Evolutionary conservation across 257 asterid species (phyloP).

Genomic region (Nicotiana tomentosiformis): DNA sequence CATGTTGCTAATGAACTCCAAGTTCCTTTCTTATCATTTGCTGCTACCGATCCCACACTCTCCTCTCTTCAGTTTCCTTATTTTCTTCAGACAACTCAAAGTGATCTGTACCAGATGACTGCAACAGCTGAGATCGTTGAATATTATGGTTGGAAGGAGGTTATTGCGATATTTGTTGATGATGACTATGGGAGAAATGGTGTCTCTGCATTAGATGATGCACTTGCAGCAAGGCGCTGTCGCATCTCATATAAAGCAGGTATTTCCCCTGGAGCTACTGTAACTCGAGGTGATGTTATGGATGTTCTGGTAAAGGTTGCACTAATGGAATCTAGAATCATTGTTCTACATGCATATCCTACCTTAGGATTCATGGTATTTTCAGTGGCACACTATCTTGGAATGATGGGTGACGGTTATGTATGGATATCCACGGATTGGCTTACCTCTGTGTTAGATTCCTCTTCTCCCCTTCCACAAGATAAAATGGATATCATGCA

Average conservation of each 20-base stretch:
- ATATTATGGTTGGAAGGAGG: conserved; percentile 40
- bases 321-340: conserved; percentile 34
- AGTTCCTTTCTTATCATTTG: conserved; percentile 42
- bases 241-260: conserved; percentile 38
- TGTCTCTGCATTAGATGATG: conserved; percentile 38
- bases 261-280: conserved; percentile 24
- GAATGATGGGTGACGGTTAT: conserved; percentile 47
- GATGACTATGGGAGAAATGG: conserved; percentile 50
- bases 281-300: conserved; percentile 25
- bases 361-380: conserved; percentile 32
- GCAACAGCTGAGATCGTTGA: conserved; percentile 38
- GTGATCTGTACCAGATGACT: conserved; percentile 43
- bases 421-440: conserved; percentile 52
- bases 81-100: conserved; percentile 39
- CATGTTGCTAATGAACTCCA: conserved; percentile 41
- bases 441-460: conserved; percentile 43
- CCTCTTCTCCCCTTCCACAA: conserved; percentile 26
- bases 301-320: conserved; percentile 42
- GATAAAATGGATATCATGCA: conserved; percentile 33
- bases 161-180: conserved; percentile 30
- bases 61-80: conserved; percentile 44
- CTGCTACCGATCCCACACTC: conserved; percentile 46
- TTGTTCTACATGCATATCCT: conserved; percentile 40
- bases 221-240: conserved; percentile 35
- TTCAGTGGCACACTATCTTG: conserved; percentile 41